Evolutionary conservation across 352 stramenopile species (phyloP), one percentile per base, ranked within the genome.

Genomic region (Phytophthora meadii): DNA sequence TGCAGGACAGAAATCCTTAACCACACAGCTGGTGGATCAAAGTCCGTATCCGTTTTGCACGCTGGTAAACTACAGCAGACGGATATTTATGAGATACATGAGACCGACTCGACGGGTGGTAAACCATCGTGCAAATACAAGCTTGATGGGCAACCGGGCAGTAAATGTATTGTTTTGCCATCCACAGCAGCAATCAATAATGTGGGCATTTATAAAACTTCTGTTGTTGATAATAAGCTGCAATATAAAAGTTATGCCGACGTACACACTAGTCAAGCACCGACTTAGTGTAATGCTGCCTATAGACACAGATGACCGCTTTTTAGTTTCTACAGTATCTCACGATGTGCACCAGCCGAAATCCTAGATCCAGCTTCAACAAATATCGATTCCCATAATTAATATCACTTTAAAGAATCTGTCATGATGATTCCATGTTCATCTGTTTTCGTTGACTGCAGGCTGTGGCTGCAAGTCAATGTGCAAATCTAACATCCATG

Each of bases 291-390:
- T 46, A 46, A 12, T 11, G 17, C 27, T 46, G 14, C 40, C 40
- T 27, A 7, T 25, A 14, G 4, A 30, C 27, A 30, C 27, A 8
- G 27, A 11, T 7, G 24, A n/a, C 22, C 24, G 9, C 10, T 50
- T 50, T 27, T 50, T 27, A 50, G 44, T 12, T 27, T 34, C 44
- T 50, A 50, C 41, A 22, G 0, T 48, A n/a, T 60, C 52, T 60
- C 45, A 5, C 4, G 54, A 62, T 62, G 54, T 48, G 54, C 46
- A 37, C 42, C 54, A 62, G 42, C 54, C 44, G 44, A 51, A 62
- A 62, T 40, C 32, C 19, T 5, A 54, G 54, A 62, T 54, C 54
- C 54, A 34, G 10, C 54, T 62, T 62, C 44, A 61, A 61, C 19
- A 19, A 61, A 53, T n/a, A 12, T 17, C 1, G 44, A 36, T 22